Percentiles rank a stretch among this genome's conserved stretches.
phyloP scores from a whole-genome alignment of 805 yeast species.

The Teunomyces stri region DNA sequence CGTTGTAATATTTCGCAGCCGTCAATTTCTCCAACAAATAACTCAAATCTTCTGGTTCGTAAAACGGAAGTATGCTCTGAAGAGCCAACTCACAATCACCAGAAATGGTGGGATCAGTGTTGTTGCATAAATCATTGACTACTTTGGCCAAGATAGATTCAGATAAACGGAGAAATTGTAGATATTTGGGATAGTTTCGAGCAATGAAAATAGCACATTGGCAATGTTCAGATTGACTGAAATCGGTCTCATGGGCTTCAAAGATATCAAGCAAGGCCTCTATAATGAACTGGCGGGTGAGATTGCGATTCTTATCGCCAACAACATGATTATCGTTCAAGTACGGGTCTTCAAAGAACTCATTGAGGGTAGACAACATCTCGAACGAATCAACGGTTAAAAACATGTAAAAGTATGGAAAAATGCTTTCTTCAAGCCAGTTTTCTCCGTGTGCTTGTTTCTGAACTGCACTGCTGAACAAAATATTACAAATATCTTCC shows the following conservation, averaged over 20 bases:
- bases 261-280: conserved; percentile 67
- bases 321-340: conserved; percentile 58
- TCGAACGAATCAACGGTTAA: conserved; percentile 56
- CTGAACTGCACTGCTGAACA: conserved; percentile 57
- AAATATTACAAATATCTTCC: conserved; percentile 47
- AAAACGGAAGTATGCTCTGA: conserved; percentile 65
- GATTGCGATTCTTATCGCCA: conserved; percentile 21
- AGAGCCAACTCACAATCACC: conserved; percentile 75
- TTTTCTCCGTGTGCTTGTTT: conserved; percentile 33
- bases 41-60: conserved; percentile 56
- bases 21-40: conserved; percentile 50
- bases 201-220: conserved; percentile 69
- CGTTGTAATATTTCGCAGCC: conserved; percentile 55
- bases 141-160: conserved; percentile 53
- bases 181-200: conserved; percentile 77
- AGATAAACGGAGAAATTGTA: conserved; percentile 74
- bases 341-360: conserved; percentile 76
- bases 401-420: conserved; percentile 66
- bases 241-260: conserved; percentile 27
- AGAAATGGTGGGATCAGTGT: conserved; percentile 28
- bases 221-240: conserved; percentile 24
- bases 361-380: conserved; percentile 68
- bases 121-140: conserved; percentile 49
- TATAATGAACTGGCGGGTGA: conserved; percentile 74
- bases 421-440: conserved; percentile 21